A percentile compares a stretch with the other conserved stretches of the same genome.
phyloP scores from a whole-genome alignment of 768 basidiomycete species.

The Xanthoconium stramineum region DNA sequence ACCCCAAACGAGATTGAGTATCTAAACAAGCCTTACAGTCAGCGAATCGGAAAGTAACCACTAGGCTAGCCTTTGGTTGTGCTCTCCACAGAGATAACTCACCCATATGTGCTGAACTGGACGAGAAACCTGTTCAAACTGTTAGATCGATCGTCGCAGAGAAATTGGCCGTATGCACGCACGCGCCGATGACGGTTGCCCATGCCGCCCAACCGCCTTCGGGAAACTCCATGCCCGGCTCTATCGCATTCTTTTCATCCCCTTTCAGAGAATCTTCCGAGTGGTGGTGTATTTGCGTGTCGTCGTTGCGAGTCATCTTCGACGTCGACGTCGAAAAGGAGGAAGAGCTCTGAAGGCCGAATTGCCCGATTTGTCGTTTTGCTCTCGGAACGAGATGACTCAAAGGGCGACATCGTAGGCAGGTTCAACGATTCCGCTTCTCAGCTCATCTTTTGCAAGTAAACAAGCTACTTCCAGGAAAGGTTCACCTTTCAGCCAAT shows the following conservation, averaged over 20 bases:
- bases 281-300: neutral
- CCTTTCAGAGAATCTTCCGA: neutral
- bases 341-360: no score
- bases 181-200: slow-evolving; percentile 33
- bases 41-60: neutral
- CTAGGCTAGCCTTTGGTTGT: neutral
- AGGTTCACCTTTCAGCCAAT: no score
- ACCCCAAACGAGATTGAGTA: slow-evolving; percentile 41
- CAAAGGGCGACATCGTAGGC: no score
- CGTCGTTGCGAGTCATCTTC: neutral
- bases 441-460: no score
- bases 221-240: slow-evolving; percentile 10
- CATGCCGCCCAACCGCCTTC: slow-evolving; percentile 31
- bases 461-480: no score
- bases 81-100: neutral
- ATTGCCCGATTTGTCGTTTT: no score
- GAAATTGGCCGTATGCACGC: neutral
- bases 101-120: slow-evolving; percentile 40
- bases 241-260: neutral
- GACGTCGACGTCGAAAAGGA: neutral
- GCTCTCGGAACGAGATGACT: no score
- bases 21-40: slow-evolving; percentile 15
- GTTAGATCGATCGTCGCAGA: neutral
- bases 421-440: no score
- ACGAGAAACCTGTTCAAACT: slow-evolving; percentile 31